Evolutionary conservation across 1,284 basidiomycete genomes (phyloP), one percentile per base, ranked within the genome.

Genomic region (Porphyrellus sp.): DNA sequence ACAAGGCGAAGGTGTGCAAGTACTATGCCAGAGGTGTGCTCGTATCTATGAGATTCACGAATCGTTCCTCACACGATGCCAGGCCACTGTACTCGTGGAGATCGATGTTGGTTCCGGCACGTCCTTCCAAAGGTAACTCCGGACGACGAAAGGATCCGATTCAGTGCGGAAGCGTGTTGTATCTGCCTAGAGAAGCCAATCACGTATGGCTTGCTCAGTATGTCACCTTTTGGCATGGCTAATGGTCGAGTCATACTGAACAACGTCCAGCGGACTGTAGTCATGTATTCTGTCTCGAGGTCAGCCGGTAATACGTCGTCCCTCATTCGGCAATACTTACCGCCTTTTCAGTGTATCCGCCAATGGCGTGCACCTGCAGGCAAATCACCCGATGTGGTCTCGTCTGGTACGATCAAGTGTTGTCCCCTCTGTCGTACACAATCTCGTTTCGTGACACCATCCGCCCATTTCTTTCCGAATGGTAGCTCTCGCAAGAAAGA

Each of bases 111-210:
- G 87, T 90, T 89, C 67, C 65, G 70, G 30, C 87, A 90, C 61
- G 71, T 70, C 51, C 56, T 67, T 37, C 69, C 71, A 24, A 62
- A 25, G 51, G 61, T 51, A 39, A 48, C 50, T 30, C 59, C 25
- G 49, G 64, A 53, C 55, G 64, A 61, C 53, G 58, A 62, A 47
- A 57, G 55, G 54, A 56, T 52, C 44, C 57, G 39, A 55, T 61
- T 23, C 64, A 70, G 42, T 68, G 73, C 27, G 59, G 72, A 56
- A 59, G 57, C 74, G 4, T 91, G 87, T 63, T 79, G 78, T 24
- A 86, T 91, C 43, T 91, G 87, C 63, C 77, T 86, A 49, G 87
- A 91, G 63, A 81, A 76, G 59, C 87, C 88, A 16, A 69, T 66
- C 1, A 80, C 78, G 1, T 90, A 80, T 62, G 86, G 86, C 40